Base-by-base conservation (phyloP, 805 yeast genomes). In the Ogataea polymorpha region DNA sequence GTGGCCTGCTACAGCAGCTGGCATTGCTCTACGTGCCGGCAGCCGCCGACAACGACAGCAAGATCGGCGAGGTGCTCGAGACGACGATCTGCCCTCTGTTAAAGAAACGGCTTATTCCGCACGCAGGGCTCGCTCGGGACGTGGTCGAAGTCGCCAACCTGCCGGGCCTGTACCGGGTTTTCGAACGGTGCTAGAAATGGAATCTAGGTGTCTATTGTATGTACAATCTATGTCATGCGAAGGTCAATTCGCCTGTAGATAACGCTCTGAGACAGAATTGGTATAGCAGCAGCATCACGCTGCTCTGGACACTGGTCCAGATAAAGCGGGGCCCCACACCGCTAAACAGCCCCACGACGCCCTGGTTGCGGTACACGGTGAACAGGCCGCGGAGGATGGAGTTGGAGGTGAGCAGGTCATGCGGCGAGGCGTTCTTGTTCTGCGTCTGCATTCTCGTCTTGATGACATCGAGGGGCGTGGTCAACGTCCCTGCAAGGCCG, bases 281-380 rank as follows among this genome's bases (percentile, higher is more conserved):
- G 63, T 93, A 93, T 28, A 90, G 68, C 49, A 91, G 68, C 40
- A 93, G 71, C 98, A 93, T 91, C 35, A 93, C 83, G 50, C 96
- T 86, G 62, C 96, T 86, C 62, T 93, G 99, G 14, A 90, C 70
- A 48, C 95, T 86, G 0, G 98, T 91, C 99, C 99, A 93, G 4
- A 93, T 83, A 50, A 89, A 81, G 48, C 99, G 73, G 1, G 99
- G 99, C 0, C 96, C 97, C 5, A 93, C 96, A 1, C 99, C 99
- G 23, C 90, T 78, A 63, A 93, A 91, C 28, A 88, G 69, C 0
- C 96, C 96, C 2, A 74, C 44, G 0, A 82, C 38, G 1, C 99
- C 98, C 61, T 93, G 96, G 18, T 73, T 67, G 39, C 63, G 72
- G 58, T 82, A 84, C 4, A 93, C 78, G 6, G 71, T 67, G 23